phyloP scores from a whole-genome alignment of 768 basidiomycete genomes.

The Gloeopeniophorella convolvens region DNA sequence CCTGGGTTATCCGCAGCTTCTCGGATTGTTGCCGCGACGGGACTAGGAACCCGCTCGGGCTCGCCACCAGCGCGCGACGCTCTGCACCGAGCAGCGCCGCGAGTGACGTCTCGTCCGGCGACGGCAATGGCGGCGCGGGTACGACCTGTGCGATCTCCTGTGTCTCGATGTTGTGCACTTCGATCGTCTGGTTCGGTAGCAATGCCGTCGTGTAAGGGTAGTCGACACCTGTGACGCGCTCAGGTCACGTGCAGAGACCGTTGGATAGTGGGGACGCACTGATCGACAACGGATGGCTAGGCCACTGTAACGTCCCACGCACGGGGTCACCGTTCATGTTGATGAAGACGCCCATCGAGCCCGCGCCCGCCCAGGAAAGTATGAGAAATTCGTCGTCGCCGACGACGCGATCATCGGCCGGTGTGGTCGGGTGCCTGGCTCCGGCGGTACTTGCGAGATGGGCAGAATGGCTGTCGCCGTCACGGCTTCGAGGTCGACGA shows the following conservation, averaged over 20 bases:
- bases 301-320: conserved; percentile 85
- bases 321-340: conserved; percentile 82
- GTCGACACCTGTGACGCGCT: conserved; percentile 53
- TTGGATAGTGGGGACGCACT: conserved; percentile 42
- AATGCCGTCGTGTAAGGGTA: conserved; percentile 76
- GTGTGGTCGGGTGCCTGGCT: conserved; percentile 33
- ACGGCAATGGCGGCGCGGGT: conserved; percentile 33
- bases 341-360: conserved; percentile 82
- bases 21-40: conserved; percentile 36
- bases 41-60: conserved; percentile 34
- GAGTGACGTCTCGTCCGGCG: conserved; percentile 19
- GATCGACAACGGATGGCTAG: conserved; percentile 64
- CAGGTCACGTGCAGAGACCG: not conserved
- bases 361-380: conserved; percentile 75
- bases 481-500: conserved; percentile 71
- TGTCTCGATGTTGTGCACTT: conserved; percentile 75
- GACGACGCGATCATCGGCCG: conserved; percentile 75
- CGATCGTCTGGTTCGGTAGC: conserved; percentile 70
- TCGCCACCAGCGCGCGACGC: conserved; percentile 26
- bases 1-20: conserved; percentile 30
- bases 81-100: conserved; percentile 26
- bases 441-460: conserved; percentile 56
- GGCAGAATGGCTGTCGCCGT: conserved; percentile 71
- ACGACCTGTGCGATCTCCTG: conserved; percentile 69
- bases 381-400: conserved; percentile 78